Conservation (phyloP, 345 rosid genomes). For the Ceriops zippeliana region DNA sequence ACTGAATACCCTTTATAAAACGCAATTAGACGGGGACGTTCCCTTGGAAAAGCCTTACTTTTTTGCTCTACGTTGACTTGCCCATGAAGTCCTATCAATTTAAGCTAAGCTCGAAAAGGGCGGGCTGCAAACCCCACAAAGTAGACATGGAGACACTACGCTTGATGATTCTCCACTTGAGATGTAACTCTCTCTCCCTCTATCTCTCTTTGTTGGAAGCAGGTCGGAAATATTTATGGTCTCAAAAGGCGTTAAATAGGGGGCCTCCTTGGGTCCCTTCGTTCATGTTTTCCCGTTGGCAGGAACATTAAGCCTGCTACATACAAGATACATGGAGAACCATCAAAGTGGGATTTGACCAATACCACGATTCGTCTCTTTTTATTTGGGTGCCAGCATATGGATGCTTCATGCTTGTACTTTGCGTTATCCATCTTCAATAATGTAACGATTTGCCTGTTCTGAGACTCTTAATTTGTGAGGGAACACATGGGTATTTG, state of each 20-base stretch:
- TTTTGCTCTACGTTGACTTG: neutral
- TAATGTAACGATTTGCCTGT: neutral
- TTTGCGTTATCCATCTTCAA: no score
- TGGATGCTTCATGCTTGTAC: no score
- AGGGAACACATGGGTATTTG: neutral
- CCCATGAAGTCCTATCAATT: neutral
- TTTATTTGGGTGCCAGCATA: neutral
- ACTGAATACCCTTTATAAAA: neutral
- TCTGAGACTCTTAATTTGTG: neutral
- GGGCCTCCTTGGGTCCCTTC: no score
- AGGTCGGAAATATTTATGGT: neutral
- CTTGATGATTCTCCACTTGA: neutral
- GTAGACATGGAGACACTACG: neutral
- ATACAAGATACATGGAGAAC: neutral
- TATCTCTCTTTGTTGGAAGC: neutral
- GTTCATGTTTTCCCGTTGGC: neutral
- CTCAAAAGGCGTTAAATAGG: slow-evolving; percentile 2
- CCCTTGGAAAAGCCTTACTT: neutral
- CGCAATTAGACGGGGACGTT: neutral
- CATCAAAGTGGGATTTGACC: neutral
- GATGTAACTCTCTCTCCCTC: neutral
- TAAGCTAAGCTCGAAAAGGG: neutral
- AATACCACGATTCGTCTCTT: neutral
- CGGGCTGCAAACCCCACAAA: neutral
- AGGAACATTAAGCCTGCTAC: neutral